A percentile compares a stretch with the other conserved stretches of the same genome.
Evolutionary conservation across 202 grass and related monocot species (phyloP).

Genomic region (Setaria viridis): DNA sequence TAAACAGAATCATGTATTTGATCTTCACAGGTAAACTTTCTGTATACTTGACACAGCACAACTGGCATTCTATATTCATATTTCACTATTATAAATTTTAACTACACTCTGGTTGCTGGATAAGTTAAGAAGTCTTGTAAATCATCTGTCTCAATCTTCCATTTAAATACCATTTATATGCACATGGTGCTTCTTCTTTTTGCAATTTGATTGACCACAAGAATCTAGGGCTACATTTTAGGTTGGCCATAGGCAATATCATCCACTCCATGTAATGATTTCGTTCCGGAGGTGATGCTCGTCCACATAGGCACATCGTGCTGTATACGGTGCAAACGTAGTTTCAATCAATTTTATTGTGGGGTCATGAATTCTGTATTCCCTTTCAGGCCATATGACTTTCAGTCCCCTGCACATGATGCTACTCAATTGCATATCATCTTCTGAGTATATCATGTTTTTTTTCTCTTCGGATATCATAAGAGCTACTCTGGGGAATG

Average conservation of each 20-base stretch:
- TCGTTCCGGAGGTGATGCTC: constrained; percentile 30
- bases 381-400: constrained; percentile 45
- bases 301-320: constrained; percentile 32
- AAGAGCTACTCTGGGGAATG: constrained; percentile 18
- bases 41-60: constrained; percentile 6
- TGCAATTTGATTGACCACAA: constrained; percentile 40
- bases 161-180: constrained; percentile 38
- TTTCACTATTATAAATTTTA: constrained; percentile 18
- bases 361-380: constrained; percentile 33
- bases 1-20: constrained; percentile 19
- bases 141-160: constrained; percentile 34
- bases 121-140: constrained; percentile 29
- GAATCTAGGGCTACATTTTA: constrained; percentile 56
- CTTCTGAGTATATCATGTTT: neutral
- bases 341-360: constrained; percentile 31
- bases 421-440: constrained; percentile 43
- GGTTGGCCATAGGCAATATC: constrained; percentile 27
- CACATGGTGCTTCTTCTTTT: constrained; percentile 49
- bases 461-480: neutral
- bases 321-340: constrained; percentile 3
- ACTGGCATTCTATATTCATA: neutral
- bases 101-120: constrained; percentile 17
- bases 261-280: constrained; percentile 52
- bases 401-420: constrained; percentile 42
- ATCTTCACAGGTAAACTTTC: constrained; percentile 30